phyloP scores from a whole-genome alignment of 2,329 filamentous ascomycete species.

The Cadophora malorum region DNA sequence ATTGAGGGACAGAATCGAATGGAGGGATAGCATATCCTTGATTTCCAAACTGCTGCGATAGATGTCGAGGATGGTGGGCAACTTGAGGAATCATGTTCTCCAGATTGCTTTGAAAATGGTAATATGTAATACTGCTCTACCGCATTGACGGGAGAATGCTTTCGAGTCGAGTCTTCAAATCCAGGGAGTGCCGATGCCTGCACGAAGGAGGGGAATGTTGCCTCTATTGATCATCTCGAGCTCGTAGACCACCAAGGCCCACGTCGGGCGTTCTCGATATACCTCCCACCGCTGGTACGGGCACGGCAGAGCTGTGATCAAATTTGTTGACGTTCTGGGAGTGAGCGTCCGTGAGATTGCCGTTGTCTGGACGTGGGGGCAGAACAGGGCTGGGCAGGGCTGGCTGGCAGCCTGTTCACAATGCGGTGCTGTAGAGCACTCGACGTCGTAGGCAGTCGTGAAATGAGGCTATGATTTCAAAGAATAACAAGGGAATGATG shows the following conservation, averaged over 20 bases:
- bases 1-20: conserved; percentile 36
- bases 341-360: neutral
- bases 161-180: conserved; percentile 37
- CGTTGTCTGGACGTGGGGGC: neutral
- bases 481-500: neutral
- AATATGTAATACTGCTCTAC: conserved; percentile 30
- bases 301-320: neutral
- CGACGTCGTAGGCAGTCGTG: neutral
- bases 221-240: conserved; percentile 45
- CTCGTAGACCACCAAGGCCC: conserved; percentile 38
- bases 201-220: conserved; percentile 43
- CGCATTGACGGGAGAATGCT: conserved; percentile 21
- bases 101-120: conserved; percentile 28
- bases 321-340: conserved; percentile 17
- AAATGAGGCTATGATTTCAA: neutral
- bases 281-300: conserved; percentile 21
- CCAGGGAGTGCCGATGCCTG: conserved; percentile 46
- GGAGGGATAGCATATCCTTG: conserved; percentile 39
- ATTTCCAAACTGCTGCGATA: conserved; percentile 39
- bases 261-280: conserved; percentile 33
- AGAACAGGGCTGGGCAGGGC: neutral
- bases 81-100: conserved; percentile 56
- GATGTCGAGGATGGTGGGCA: conserved; percentile 49
- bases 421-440: neutral
- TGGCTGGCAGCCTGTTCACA: neutral